Evolutionary conservation across 371 early-diverging fungal genomes (phyloP).

Genomic region (Haplosporangium sp.): DNA sequence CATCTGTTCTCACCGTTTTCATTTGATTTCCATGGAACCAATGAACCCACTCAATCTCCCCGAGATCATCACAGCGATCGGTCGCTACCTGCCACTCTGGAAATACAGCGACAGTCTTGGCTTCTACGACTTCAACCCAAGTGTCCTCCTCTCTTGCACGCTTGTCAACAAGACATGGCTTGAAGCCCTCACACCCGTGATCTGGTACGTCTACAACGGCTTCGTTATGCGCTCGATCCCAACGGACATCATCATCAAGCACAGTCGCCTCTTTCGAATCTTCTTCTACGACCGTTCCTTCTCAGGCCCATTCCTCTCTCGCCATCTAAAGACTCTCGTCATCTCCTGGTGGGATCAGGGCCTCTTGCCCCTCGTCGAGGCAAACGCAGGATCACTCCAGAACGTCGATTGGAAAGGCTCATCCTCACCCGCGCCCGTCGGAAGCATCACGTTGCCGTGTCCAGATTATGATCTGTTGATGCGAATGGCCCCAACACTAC

Average conservation of each 20-base stretch:
- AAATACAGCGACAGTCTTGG: slow-evolving; percentile 37
- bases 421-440: slow-evolving; percentile 1
- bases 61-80: slow-evolving; percentile 41
- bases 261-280: slow-evolving; percentile 31
- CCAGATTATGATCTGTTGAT: slow-evolving; percentile 29
- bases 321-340: slow-evolving; percentile 21
- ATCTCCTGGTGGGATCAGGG: slow-evolving; percentile 38
- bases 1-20: not conserved
- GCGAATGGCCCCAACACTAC: slow-evolving; percentile 28
- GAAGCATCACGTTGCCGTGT: not conserved
- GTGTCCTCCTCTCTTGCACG: slow-evolving; percentile 23
- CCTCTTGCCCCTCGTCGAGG: slow-evolving; percentile 23
- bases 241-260: slow-evolving; percentile 25
- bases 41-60: slow-evolving; percentile 38
- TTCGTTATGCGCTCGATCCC: slow-evolving; percentile 40
- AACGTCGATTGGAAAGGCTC: slow-evolving; percentile 32
- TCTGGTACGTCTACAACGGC: slow-evolving; percentile 45
- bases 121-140: slow-evolving; percentile 44
- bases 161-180: slow-evolving; percentile 44
- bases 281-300: slow-evolving; percentile 39
- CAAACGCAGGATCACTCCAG: slow-evolving; percentile 30
- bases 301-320: slow-evolving; percentile 18
- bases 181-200: slow-evolving; percentile 33
- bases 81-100: slow-evolving; percentile 44
- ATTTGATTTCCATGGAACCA: slow-evolving; percentile 1